Evolutionary conservation across 306 rosid species (phyloP).

Genomic region (Cicer arietinum): DNA sequence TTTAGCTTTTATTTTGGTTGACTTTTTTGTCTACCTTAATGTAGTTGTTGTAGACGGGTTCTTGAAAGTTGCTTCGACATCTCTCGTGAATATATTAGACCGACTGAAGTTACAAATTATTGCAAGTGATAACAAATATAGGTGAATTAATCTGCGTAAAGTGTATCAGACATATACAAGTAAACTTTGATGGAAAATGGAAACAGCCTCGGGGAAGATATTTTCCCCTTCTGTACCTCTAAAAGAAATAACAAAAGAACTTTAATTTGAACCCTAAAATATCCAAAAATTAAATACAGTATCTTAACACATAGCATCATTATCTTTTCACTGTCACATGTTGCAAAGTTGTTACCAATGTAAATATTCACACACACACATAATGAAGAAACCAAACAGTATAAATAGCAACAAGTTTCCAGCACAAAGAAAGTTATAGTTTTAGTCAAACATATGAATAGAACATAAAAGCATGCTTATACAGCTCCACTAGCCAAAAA

Average conservation of each 20-base stretch:
- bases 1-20: neutral
- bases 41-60: constrained; percentile 8
- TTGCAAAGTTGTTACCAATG: neutral
- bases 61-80: neutral
- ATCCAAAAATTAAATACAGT: constrained; percentile 18
- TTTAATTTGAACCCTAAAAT: constrained; percentile 17
- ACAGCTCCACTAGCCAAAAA: neutral
- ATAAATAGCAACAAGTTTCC: neutral
- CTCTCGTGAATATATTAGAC: constrained; percentile 1
- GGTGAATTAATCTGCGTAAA: constrained; percentile 21
- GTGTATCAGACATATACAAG: constrained; percentile 12
- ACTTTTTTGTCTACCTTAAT: neutral
- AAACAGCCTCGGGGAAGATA: neutral
- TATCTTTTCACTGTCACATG: neutral
- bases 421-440: constrained; percentile 3
- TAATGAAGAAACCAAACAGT: neutral
- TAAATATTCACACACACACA: neutral
- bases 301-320: neutral
- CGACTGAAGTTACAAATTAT: constrained; percentile 1
- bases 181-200: constrained; percentile 9
- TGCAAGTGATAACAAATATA: neutral
- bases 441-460: constrained; percentile 3
- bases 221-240: neutral
- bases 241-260: neutral
- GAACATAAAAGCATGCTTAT: neutral